Base-by-base conservation (phyloP, 371 early-diverging fungal species). In the Haplosporangium sp. region DNA sequence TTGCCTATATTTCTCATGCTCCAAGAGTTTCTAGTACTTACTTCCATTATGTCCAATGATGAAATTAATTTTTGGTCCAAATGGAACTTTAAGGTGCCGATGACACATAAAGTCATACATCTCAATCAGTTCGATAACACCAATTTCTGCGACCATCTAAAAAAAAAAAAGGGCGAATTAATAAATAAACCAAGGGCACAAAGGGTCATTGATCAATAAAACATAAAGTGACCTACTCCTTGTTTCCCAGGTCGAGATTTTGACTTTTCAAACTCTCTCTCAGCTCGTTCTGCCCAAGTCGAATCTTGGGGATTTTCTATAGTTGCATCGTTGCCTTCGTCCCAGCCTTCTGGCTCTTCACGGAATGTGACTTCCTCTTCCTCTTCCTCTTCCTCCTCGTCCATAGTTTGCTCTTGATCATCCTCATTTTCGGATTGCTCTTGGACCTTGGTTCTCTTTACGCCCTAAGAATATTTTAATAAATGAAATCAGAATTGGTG, bases 41-140 rank as follows among this genome's bases (percentile, higher is more conserved):
- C 94, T 93, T 69, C 98, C 97, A 77, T 98, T 98, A 72, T 96
- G 95, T 5, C 99, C 99, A 61, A 94, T 93, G 47, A 98, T 91
- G 83, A 98, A 98, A 84, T 98, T 98, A 72, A 98, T 93, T 65
- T 95, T 92, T 2, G 96, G 93, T 20, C 93, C 92, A 74, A 98
- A 88, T 59, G 90, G 84, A 9, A 97, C 91, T 27, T 88, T 86
- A 15, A 96, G 87, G 58, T 88, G 88, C 45, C 89, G 88, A 83
- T 98, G 99, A 78, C 98, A 97, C 97, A 98, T 96, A 83, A 98
- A 98, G 76, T 98, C 95, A 39, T 87, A 85, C 39, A 98, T 83
- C 79, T 94, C 93, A 17, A 98, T 88, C 40, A 85, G 72, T 57
- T 96, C 94, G 59, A 98, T 90, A 5, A 93, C 92, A 13, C 97